These are phyloP conservation scores for Ustilago nuda DNA, from an alignment of 1,284 basidiomycete genomes.

Conservation along the genomic window DNA sequence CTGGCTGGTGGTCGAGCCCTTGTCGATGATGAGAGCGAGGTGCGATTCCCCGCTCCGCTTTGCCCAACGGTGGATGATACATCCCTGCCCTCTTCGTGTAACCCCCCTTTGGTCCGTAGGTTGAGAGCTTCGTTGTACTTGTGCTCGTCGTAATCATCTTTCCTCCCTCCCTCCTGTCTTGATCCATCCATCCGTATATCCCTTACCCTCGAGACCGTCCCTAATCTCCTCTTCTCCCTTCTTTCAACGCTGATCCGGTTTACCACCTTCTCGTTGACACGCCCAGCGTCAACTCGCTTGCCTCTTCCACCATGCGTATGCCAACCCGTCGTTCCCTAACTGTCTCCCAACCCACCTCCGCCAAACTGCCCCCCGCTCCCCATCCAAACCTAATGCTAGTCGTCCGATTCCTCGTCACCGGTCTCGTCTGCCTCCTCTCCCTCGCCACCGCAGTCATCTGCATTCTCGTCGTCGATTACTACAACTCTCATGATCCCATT, in stretches of 20 bases:
- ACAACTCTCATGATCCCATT: slow-evolving; percentile 68
- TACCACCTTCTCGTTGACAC: not conserved
- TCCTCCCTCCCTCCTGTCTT: not conserved
- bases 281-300: not conserved
- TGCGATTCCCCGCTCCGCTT: slow-evolving; percentile 1
- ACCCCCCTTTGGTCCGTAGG: not conserved
- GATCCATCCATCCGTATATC: slow-evolving; percentile 6
- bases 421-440: slow-evolving; percentile 61
- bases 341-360: slow-evolving; percentile 45
- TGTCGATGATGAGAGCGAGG: not conserved
- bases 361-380: slow-evolving; percentile 48
- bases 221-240: not conserved
- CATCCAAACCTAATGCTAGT: slow-evolving; percentile 64
- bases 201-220: not conserved
- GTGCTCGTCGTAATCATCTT: not conserved
- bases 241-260: not conserved
- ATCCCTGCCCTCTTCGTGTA: not conserved
- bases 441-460: slow-evolving; percentile 64
- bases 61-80: not conserved
- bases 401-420: slow-evolving; percentile 64
- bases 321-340: slow-evolving; percentile 60
- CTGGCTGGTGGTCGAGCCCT: not conserved
- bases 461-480: slow-evolving; percentile 68
- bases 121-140: not conserved
- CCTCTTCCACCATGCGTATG: slow-evolving; percentile 55